Conservation (phyloP, 257 asterid genomes). For the Solanum sitiens region DNA sequence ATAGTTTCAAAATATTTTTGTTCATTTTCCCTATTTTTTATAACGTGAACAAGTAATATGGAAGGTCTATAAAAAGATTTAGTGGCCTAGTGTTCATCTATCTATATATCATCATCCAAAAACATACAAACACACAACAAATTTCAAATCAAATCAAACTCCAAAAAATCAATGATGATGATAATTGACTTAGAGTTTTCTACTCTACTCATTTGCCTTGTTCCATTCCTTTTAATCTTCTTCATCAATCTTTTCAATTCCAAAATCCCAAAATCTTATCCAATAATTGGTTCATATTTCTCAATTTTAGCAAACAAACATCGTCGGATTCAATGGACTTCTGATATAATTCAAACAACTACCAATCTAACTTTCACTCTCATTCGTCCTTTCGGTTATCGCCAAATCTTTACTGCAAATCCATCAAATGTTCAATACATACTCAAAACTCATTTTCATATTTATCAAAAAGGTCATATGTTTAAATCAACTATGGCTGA, state of each 20-base stretch:
- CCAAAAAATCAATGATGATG: not conserved
- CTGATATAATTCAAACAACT: slow-evolving; percentile 16
- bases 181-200: slow-evolving; percentile 4
- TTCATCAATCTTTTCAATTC: not conserved
- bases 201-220: slow-evolving; percentile 7
- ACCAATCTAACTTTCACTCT: slow-evolving; percentile 52
- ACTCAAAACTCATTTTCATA: slow-evolving; percentile 38
- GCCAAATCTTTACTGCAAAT: slow-evolving; percentile 42
- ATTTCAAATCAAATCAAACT: not conserved
- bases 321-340: slow-evolving; percentile 41
- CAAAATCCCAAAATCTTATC: slow-evolving; percentile 32
- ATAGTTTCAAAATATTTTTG: no score
- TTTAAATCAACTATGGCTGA: slow-evolving; percentile 14
- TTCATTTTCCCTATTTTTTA: no score
- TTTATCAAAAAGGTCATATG: slow-evolving; percentile 38
- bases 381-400: slow-evolving; percentile 34
- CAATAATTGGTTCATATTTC: slow-evolving; percentile 37
- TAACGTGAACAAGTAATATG: no score
- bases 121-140: not conserved
- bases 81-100: not conserved
- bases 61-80: not conserved
- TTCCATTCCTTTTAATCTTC: slow-evolving; percentile 24
- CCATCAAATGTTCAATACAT: slow-evolving; percentile 52
- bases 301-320: slow-evolving; percentile 23
- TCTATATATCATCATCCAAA: not conserved